A percentile compares a stretch with the other conserved stretches of the same genome.
These are phyloP conservation scores for Annona cherimola DNA, from an alignment of 164 flowering plant species.

Conservation along the genomic window DNA sequence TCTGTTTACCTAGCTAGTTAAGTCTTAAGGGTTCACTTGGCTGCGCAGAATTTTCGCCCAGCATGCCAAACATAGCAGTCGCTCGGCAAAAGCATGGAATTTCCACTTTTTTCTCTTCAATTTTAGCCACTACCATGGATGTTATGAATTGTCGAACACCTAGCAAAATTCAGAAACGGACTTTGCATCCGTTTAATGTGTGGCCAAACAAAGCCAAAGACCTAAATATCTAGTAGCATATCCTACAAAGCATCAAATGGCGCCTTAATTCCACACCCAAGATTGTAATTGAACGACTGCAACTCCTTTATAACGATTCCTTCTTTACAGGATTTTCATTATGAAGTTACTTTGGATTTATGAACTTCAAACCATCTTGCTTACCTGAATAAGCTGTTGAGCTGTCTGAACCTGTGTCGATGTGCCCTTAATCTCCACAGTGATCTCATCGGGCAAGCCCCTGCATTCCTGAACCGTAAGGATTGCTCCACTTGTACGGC, in stretches of 20 bases:
- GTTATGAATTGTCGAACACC: too few species aligned
- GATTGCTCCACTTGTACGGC: constrained; percentile 83
- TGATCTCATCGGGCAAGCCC: constrained; percentile 80
- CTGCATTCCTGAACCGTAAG: constrained; percentile 81
- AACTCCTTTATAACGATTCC: not conserved
- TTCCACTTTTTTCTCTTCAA: too few species aligned
- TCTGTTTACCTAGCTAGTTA: too few species aligned
- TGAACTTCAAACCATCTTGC: not conserved
- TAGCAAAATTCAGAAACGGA: too few species aligned
- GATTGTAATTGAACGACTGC: not conserved
- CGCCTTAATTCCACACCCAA: not conserved
- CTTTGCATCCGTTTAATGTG: too few species aligned
- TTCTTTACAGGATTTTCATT: not conserved
- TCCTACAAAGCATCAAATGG: not conserved
- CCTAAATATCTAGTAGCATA: not conserved
- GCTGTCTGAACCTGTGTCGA: constrained; percentile 88
- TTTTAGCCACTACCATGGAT: too few species aligned
- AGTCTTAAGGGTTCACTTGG: too few species aligned
- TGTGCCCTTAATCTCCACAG: constrained; percentile 86
- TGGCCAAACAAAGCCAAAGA: not conserved
- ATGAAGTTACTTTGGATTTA: too few species aligned
- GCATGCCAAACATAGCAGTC: too few species aligned
- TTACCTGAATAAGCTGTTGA: constrained; percentile 83
- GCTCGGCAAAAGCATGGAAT: too few species aligned
- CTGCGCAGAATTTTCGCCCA: too few species aligned